Base-by-base conservation (phyloP, 495 filamentous ascomycete species). In the Zalerion maritima region DNA sequence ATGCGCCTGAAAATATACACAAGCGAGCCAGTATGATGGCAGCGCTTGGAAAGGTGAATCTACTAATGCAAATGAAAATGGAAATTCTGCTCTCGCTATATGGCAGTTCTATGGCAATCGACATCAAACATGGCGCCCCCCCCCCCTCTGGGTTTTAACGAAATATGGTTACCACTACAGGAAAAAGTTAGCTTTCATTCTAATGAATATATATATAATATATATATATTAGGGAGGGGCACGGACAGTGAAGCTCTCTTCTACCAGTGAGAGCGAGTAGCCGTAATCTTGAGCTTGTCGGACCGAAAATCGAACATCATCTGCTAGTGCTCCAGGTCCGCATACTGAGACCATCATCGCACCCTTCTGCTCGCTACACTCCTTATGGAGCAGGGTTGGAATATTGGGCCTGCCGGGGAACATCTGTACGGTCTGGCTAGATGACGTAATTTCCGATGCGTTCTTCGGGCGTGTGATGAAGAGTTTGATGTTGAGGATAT, bases 161-260 rank as follows among this genome's bases (percentile, higher is more conserved):
- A n/a, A n/a, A n/a, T n/a, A n/a, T n/a, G n/a, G n/a, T n/a, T n/a
- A n/a, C n/a, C n/a, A n/a, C n/a, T n/a, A n/a, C n/a, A n/a, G n/a
- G n/a, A n/a, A n/a, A n/a, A n/a, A n/a, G n/a, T n/a, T n/a, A n/a
- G n/a, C n/a, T n/a, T n/a, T n/a, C n/a, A n/a, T n/a, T n/a, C n/a
- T n/a, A n/a, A n/a, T n/a, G n/a, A n/a, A n/a, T n/a, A n/a, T n/a
- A n/a, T n/a, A n/a, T n/a, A n/a, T n/a, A n/a, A n/a, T n/a, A n/a
- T n/a, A n/a, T n/a, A n/a, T n/a, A n/a, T n/a, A n/a, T n/a, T n/a
- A n/a, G n/a, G n/a, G n/a, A n/a, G n/a, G n/a, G n/a, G n/a, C n/a
- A n/a, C n/a, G n/a, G n/a, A n/a, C n/a, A n/a, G 79, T 78, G 54
- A 94, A 94, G 31, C 70, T 74, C 54, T 96, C 84, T 54, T 94